phyloP scores from a whole-genome alignment of 371 early-diverging fungal species.

The Haplosporangium sp. region DNA sequence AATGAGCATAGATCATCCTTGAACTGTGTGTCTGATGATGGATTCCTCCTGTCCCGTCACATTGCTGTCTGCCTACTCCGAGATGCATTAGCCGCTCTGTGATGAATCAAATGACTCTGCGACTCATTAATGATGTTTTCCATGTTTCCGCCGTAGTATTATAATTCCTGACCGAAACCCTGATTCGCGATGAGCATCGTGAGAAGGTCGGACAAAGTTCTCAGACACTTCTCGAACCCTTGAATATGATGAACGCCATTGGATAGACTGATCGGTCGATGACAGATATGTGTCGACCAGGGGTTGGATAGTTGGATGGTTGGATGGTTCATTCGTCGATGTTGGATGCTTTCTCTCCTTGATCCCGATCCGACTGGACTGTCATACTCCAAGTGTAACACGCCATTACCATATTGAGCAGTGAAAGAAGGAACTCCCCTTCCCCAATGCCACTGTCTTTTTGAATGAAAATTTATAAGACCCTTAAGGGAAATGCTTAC shows the following conservation, averaged over 20 bases:
- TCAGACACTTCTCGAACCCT: no score
- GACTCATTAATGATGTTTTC: neutral
- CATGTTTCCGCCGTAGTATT: neutral
- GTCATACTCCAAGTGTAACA: neutral
- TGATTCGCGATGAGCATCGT: no score
- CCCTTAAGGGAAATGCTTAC: neutral
- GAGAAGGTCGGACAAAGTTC: no score
- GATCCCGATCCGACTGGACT: neutral
- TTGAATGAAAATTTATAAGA: neutral
- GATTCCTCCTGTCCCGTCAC: neutral
- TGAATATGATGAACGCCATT: neutral
- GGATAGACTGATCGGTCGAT: slow-evolving; percentile 8
- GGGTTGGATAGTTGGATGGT: slow-evolving; percentile 5
- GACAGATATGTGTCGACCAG: neutral
- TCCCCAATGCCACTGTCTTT: neutral
- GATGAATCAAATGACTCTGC: neutral
- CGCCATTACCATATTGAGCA: slow-evolving; percentile 37
- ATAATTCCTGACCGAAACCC: no score
- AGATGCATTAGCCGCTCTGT: neutral
- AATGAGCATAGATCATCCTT: neutral
- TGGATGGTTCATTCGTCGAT: slow-evolving; percentile 11
- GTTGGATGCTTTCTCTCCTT: slow-evolving; percentile 8
- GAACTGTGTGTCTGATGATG: neutral
- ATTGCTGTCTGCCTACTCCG: neutral
- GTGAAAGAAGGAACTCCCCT: slow-evolving; percentile 37